Evolutionary conservation across 306 rosid species (phyloP), one percentile per base, ranked within the genome.

Genomic region (Prunus kanzakura): DNA sequence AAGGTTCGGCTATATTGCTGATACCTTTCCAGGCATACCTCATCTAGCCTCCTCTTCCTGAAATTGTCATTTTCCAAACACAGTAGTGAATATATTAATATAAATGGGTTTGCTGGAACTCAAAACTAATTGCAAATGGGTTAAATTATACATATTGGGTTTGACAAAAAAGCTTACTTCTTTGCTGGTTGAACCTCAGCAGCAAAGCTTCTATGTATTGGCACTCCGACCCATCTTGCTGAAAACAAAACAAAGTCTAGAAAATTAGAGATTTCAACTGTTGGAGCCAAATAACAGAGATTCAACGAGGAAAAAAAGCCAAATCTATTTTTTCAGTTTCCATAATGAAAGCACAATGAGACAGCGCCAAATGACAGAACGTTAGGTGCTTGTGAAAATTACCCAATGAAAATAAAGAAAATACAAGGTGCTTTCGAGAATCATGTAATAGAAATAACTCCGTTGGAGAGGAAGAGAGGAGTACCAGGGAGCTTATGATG

Each of bases 31-130:
- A 90, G 88, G 76, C 97, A 95, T 65, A 86, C 50, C 75, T 95
- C 97, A 83, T 95, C 97, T 72, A 95, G 85, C 87, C 96, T 86
- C 87, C 58, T 89, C 80, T 80, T 95, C 86, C 97, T 92, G 71
- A 46, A 81, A 78, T 63, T 35, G n/a, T 1, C 57, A 62, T 13
- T 30, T 68, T 29, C 49, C 69, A 75, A 76, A 64, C 81, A 30
- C 18, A 81, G 30, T 8, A 15, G 25, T 64, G 25, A 27, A 47
- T 30, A 43, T 16, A 7, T 38, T 2, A 30, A 13, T 3, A 15
- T 3, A 23, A 22, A 22, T 16, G 23, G 56, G 55, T 10, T 67
- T 30, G 4, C 15, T 6, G 29, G 18, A 29, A 60, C 22, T 67
- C 12, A 27, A 11, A 27, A 76, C 46, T 43, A 55, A 35, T 14